phyloP scores from a whole-genome alignment of 345 rosid genomes.

The Crucihimalaya himalaica region DNA sequence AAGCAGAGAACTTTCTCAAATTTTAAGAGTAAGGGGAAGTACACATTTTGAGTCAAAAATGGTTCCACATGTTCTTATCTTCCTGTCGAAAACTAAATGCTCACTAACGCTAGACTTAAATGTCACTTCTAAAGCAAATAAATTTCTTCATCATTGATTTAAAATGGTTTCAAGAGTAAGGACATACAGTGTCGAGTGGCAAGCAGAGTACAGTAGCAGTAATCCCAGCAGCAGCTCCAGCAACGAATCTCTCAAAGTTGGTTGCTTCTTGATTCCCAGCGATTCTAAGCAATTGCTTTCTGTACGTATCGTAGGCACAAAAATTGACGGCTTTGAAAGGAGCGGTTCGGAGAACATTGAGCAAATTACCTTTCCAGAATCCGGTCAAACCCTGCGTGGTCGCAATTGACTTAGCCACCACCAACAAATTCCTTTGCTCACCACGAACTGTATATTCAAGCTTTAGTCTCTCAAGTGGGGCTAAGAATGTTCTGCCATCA shows the following conservation, averaged over 20 bases:
- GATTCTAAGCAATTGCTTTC: constrained; percentile 60
- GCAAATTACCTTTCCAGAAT: constrained; percentile 92
- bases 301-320: constrained; percentile 84
- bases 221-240: constrained; percentile 95
- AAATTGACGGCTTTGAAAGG: constrained; percentile 95
- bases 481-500: constrained; percentile 68
- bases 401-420: constrained; percentile 64
- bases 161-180: background rate
- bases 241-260: constrained; percentile 82
- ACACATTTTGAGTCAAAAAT: too few relatives aligned
- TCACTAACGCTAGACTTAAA: too few relatives aligned
- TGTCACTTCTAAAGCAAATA: background rate
- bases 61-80: too few relatives aligned
- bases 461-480: constrained; percentile 93
- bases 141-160: background rate
- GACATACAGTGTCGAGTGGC: constrained; percentile 91
- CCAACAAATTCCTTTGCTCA: constrained; percentile 63
- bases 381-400: constrained; percentile 72
- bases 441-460: constrained; percentile 83
- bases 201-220: constrained; percentile 89
- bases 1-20: background rate
- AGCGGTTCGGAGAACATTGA: constrained; percentile 92
- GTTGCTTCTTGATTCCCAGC: constrained; percentile 74
- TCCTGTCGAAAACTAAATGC: too few relatives aligned
- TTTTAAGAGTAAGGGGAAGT: too few relatives aligned